Percentiles rank a stretch among this genome's conserved stretches.
Evolutionary conservation across 2,329 filamentous ascomycete genomes (phyloP).

Genomic region (Arthroderma sp.): DNA sequence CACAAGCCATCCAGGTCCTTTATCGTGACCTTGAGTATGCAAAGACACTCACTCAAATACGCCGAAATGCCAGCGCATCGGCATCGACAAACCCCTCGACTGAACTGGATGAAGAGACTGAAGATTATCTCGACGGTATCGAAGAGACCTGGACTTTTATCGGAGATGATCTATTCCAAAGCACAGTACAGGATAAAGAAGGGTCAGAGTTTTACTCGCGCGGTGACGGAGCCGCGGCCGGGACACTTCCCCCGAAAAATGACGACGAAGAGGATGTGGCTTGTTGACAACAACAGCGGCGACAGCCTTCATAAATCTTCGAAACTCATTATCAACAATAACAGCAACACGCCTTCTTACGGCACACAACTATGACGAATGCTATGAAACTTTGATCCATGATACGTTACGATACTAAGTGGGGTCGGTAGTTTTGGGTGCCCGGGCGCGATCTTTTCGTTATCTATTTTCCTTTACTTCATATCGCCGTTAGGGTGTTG

Average conservation of each 20-base stretch:
- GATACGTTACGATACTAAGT: too few species aligned
- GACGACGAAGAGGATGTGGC: conserved; percentile 8
- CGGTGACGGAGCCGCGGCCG: conserved; percentile 5
- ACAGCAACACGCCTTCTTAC: not conserved
- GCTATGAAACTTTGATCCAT: too few species aligned
- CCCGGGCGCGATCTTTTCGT: too few species aligned
- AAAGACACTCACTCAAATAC: conserved; percentile 62
- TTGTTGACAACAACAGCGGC: not conserved
- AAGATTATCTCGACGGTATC: conserved; percentile 48
- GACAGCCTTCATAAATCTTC: too few species aligned
- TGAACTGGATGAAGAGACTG: conserved; percentile 27
- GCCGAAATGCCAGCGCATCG: conserved; percentile 19
- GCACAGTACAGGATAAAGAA: not conserved
- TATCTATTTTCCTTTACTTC: too few species aligned
- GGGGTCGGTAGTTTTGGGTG: too few species aligned
- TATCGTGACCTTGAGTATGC: conserved; percentile 95
- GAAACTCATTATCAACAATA: too few species aligned
- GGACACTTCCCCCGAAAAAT: conserved; percentile 1
- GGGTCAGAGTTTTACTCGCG: conserved; percentile 5
- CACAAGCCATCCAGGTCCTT: conserved; percentile 76
- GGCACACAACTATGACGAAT: not conserved
- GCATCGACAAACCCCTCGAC: conserved; percentile 16
- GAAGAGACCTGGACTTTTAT: conserved; percentile 89
- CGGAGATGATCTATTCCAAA: conserved; percentile 34
- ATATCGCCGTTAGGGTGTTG: too few species aligned